Evolutionary conservation across 768 basidiomycete species (phyloP).

Genomic region (Agaricus blazei): DNA sequence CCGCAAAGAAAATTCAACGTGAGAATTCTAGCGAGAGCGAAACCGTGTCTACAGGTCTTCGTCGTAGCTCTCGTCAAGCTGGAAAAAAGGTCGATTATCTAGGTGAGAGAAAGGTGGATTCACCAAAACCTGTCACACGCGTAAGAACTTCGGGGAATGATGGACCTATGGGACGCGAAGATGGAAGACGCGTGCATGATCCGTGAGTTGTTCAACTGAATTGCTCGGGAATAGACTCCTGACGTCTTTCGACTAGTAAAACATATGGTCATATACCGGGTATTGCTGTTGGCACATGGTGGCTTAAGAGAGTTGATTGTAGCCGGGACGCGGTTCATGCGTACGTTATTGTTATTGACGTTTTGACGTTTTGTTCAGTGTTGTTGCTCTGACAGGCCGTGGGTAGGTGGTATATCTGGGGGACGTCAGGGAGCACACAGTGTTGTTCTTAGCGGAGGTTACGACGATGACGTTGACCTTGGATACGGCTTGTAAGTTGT

Average conservation of each 20-base stretch:
- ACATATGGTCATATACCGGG: conserved; percentile 78
- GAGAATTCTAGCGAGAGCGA: conserved; percentile 17
- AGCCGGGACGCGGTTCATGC: conserved; percentile 80
- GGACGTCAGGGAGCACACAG: conserved; percentile 71
- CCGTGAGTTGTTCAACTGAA: conserved; percentile 39
- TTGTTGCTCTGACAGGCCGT: conserved; percentile 45
- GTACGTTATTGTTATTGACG: conserved; percentile 28
- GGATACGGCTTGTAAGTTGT: conserved; percentile 76
- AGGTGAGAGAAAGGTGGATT: conserved; percentile 31
- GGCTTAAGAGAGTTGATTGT: conserved; percentile 67
- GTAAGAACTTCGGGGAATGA: conserved; percentile 25
- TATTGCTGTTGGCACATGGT: conserved; percentile 77
- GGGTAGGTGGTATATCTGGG: conserved; percentile 78
- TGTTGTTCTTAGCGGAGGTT: conserved; percentile 85
- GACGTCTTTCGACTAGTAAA: conserved; percentile 42
- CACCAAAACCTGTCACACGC: conserved; percentile 35
- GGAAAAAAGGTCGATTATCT: conserved; percentile 56
- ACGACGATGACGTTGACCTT: conserved; percentile 79
- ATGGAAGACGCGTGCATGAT: conserved; percentile 33
- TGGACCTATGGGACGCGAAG: conserved; percentile 32
- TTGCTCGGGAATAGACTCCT: too few species aligned
- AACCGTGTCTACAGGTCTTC: conserved; percentile 25
- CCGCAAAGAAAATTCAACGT: conserved; percentile 26
- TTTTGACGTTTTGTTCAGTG: neutral
- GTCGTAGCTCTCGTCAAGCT: conserved; percentile 66